These are phyloP conservation scores for Penicillium canescens DNA, from an alignment of 495 filamentous ascomycete species.

Conservation along the genomic window DNA sequence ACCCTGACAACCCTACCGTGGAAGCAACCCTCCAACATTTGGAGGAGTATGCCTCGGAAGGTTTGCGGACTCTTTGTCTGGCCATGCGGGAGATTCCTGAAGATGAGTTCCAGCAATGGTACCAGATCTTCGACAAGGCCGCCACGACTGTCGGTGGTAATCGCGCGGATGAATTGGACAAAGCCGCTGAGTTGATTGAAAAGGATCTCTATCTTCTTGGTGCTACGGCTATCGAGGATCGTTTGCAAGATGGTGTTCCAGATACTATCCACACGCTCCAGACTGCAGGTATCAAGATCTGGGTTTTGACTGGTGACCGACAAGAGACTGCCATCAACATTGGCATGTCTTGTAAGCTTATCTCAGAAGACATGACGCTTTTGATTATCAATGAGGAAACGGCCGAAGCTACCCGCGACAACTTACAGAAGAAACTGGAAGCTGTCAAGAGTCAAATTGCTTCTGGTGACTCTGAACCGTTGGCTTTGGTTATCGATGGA, in stretches of 20 bases:
- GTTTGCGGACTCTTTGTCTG: slow-evolving; percentile 90
- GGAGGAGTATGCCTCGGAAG: slow-evolving; percentile 97
- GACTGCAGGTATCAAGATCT: slow-evolving; percentile 96
- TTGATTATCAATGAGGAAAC: slow-evolving; percentile 93
- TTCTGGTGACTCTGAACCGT: slow-evolving; percentile 76
- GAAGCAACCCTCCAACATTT: slow-evolving; percentile 89
- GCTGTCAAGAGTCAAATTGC: slow-evolving; percentile 77
- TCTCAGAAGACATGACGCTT: slow-evolving; percentile 98
- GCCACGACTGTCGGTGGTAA: slow-evolving; percentile 89
- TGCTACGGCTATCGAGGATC: slow-evolving; percentile 97
- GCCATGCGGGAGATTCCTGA: slow-evolving; percentile 94
- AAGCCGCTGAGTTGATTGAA: slow-evolving; percentile 94
- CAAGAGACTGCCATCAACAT: slow-evolving; percentile 99
- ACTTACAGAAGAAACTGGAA: slow-evolving; percentile 87
- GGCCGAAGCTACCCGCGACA: slow-evolving; percentile 73
- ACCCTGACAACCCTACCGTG: slow-evolving; percentile 75
- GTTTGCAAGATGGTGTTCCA: slow-evolving; percentile 94
- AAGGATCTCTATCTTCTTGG: slow-evolving; percentile 88
- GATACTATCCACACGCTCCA: slow-evolving; percentile 98
- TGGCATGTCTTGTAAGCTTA: slow-evolving; percentile 98
- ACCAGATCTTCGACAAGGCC: slow-evolving; percentile 82
- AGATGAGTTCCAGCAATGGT: slow-evolving; percentile 88
- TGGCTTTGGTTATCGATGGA: slow-evolving; percentile 97
- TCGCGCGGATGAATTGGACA: slow-evolving; percentile 93
- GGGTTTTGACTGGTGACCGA: slow-evolving; percentile 96